Percentiles rank a stretch among this genome's conserved stretches.
phyloP scores from a whole-genome alignment of 1,139 yeast species.

The Debaryomyces coudertii region DNA sequence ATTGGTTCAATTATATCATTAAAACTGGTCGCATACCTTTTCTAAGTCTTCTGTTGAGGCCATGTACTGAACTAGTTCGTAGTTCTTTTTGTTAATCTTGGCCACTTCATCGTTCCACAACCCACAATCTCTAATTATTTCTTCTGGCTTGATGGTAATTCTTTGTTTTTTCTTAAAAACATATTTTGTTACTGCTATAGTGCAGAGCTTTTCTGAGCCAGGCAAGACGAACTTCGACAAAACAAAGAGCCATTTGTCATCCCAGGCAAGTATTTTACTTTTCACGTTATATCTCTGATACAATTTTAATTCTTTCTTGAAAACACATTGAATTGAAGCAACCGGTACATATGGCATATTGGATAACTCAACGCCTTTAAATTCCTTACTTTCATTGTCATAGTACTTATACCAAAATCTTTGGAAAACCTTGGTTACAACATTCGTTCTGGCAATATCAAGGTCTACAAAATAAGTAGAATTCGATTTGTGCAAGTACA shows the following conservation, averaged over 20 bases:
- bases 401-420: slow-evolving; percentile 46
- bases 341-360: slow-evolving; percentile 75
- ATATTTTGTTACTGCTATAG: slow-evolving; percentile 74
- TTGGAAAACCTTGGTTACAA: slow-evolving; percentile 59
- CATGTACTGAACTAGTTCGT: slow-evolving; percentile 33
- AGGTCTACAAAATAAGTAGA: slow-evolving; percentile 84
- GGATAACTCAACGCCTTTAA: slow-evolving; percentile 22
- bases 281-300: slow-evolving; percentile 60
- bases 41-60: slow-evolving; percentile 37
- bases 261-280: slow-evolving; percentile 79
- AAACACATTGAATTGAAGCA: slow-evolving; percentile 69
- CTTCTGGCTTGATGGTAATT: slow-evolving; percentile 68
- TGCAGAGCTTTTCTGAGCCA: slow-evolving; percentile 48
- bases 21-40: slow-evolving; percentile 14
- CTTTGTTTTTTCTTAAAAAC: slow-evolving; percentile 74
- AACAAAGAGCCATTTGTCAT: slow-evolving; percentile 80
- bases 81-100: slow-evolving; percentile 35
- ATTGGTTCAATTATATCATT: neutral
- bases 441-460: slow-evolving; percentile 75
- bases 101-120: slow-evolving; percentile 56
- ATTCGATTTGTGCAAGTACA: slow-evolving; percentile 85
- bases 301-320: slow-evolving; percentile 72
- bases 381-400: slow-evolving; percentile 44
- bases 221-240: slow-evolving; percentile 60
- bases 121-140: slow-evolving; percentile 59